Base-by-base conservation (phyloP, 441 rosid genomes). In the Breynia disticha region DNA sequence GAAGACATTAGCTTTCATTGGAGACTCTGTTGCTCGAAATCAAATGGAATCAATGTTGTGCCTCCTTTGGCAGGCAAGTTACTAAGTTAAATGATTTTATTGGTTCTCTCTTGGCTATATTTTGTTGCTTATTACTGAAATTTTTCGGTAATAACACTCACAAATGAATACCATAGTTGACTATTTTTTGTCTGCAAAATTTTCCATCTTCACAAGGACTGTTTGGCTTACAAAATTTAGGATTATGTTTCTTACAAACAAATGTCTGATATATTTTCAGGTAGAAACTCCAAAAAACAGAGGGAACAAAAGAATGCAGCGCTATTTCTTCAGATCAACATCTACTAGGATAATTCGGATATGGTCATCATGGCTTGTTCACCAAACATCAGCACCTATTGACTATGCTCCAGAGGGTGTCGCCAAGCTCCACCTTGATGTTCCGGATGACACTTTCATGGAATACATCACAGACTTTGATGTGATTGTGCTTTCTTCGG, bases 361-460 rank as follows among this genome's bases (percentile, higher is more conserved):
- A 37, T 91, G 97, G 97, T 88, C 98, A 56, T 86, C 97, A 48
- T 93, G 98, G 98, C 95, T 91, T 18, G 98, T 88, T 37, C 84
- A 71, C 50, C 77, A 79, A 57, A 72, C 79, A 46, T 54, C 79
- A 16, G 86, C 77, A 59, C 67, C 82, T 44, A 55, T 81, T n/a
- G 85, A 72, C 65, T 82, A 74, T 45, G 87, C 97, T 56, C 85
- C 95, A 11, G 71, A 76, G 61, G 87, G 86, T 37, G 80, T 88
- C 55, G 76, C 64, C 41, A 91, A 91, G 74, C 83, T 88, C 64
- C 84, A 82, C 53, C 89, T 91, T 11, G 97, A 91, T 62, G 77
- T 52, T 24, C 95, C 97, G 0, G 94, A 91, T 44, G 73, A 82
- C 60, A 67, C 57, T 19, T 76, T 91, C 49, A 88, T 88, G 86